phyloP scores from a whole-genome alignment of 164 flowering plant species.

The Vitis labrusca region DNA sequence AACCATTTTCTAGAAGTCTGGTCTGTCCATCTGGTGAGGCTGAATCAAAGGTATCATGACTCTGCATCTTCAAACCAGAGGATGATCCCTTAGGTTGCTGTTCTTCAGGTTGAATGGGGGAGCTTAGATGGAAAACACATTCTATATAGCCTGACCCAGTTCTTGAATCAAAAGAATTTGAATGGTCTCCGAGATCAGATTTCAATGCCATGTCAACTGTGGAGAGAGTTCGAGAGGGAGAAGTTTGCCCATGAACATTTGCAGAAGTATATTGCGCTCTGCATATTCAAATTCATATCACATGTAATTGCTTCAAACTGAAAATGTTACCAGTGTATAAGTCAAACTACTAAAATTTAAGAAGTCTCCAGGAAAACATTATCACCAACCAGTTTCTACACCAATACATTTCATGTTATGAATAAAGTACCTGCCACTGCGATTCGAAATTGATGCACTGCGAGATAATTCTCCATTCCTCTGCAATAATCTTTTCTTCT shows the following conservation, averaged over 20 bases:
- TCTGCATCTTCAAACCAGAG: constrained; percentile 27
- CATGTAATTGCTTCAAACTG: constrained; percentile 1
- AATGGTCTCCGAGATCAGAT: constrained; percentile 40
- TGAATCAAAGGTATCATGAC: constrained; percentile 27
- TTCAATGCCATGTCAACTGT: constrained; percentile 35
- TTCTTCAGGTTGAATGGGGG: constrained; percentile 35
- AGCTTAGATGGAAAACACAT: constrained; percentile 38
- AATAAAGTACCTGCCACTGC: constrained; percentile 51
- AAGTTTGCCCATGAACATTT: constrained; percentile 30
- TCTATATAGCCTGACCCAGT: constrained; percentile 42
- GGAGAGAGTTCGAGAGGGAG: constrained; percentile 49
- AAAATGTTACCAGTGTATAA: not conserved
- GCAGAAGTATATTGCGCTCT: constrained; percentile 49
- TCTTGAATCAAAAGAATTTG: constrained; percentile 49
- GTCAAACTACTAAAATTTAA: not conserved
- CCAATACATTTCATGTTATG: constrained; percentile 1
- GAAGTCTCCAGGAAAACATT: not conserved
- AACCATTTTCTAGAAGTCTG: constrained; percentile 23
- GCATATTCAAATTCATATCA: constrained; percentile 23
- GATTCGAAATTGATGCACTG: constrained; percentile 31
- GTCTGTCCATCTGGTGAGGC: constrained; percentile 25
- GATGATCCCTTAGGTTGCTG: constrained; percentile 27
- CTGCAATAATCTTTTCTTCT: constrained; percentile 51
- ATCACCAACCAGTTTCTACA: not conserved
- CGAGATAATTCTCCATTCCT: constrained; percentile 39